Base-by-base conservation (phyloP, 495 filamentous ascomycete genomes). In the Penicillium coffeae region DNA sequence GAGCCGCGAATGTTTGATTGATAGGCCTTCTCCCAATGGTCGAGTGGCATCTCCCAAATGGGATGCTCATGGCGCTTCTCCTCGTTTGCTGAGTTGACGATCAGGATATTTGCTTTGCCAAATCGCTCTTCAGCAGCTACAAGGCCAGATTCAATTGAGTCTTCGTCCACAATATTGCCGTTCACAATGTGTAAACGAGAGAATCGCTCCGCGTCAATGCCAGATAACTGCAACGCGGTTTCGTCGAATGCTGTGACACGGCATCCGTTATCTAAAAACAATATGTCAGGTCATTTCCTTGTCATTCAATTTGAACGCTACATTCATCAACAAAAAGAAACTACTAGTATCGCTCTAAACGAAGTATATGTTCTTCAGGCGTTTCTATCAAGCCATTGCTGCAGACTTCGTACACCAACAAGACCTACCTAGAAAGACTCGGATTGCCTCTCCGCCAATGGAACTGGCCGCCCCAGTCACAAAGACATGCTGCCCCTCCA, bases 391-490 rank as follows among this genome's bases (percentile, higher is more conserved):
- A n/a, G n/a, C n/a, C n/a, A n/a, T n/a, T n/a, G n/a, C n/a, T n/a
- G n/a, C n/a, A n/a, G n/a, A n/a, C n/a, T n/a, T n/a, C n/a, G n/a
- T n/a, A n/a, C n/a, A n/a, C n/a, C n/a, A n/a, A n/a, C n/a, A 50
- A 22, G 8, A 21, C 66, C 8, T 66, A 81, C 79, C 66, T 25
- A 83, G 56, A 42, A 83, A 79, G 49, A 81, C 77, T 40, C 60
- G 60, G 8, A 80, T 72, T 1, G 73, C 66, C 38, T 73, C 52
- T 50, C 71, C 52, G 1, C 78, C 79, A 63, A 80, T 78, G 13
- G 71, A 70, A 37, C 76, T 70, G n/a, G 73, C 72, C 19, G 77
- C 77, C 18, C 77, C 78, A 10, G 76, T 80, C n/a, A 83, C 65
- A 43, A 83, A 77, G n/a, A 74, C 76, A 65, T 81, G 77, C 12